Base-by-base conservation (phyloP, 2,329 filamentous ascomycete genomes). In the Ascochyta clinopodiicola region DNA sequence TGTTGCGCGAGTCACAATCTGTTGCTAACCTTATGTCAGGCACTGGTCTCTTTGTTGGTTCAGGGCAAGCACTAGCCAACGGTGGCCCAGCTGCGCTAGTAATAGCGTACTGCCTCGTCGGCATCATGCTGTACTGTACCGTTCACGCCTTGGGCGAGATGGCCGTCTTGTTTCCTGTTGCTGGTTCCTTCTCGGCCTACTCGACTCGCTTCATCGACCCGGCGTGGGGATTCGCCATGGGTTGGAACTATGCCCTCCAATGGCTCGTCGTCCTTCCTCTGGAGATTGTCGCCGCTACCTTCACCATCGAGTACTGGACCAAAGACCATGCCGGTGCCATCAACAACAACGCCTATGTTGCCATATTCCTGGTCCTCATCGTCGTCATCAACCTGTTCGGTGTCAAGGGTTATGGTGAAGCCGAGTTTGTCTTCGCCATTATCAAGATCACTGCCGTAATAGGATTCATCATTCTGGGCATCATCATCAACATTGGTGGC, bases 191-290 rank as follows among this genome's bases (percentile, higher is more conserved):
- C 72, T 91, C 92, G 0, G 88, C 92, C 7, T 97, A 93, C 78
- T 95, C 93, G 17, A 96, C 92, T 27, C 86, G 94, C 17, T 97
- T 98, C 69, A 77, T 98, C 17, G 92, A 97, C 70, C 94, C 93
- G 1, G 93, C 93, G 0, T 96, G 92, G 92, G 92, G 92, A 0
- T 96, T 96, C 71, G 91, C 92, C 42, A 96, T 96, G 90, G 92
- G 92, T 15, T 96, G 92, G 92, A 96, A 96, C 83, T 90, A 96
- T 74, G 91, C 90, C 4, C 75, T 96, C 63, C 90, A 96, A 77
- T 96, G 93, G 93, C 82, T 96, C 2, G 84, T 92, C 32, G 86
- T 93, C 0, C 77, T 96, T 29, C 92, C 92, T 0, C 81, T 96
- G 34, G 92, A 96, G 74, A 89, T 96, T 52, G 91, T 96, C 59